Percentiles rank a stretch among this genome's conserved stretches.
Conservation (phyloP, 495 filamentous ascomycete species). For the Tuber brumale region DNA sequence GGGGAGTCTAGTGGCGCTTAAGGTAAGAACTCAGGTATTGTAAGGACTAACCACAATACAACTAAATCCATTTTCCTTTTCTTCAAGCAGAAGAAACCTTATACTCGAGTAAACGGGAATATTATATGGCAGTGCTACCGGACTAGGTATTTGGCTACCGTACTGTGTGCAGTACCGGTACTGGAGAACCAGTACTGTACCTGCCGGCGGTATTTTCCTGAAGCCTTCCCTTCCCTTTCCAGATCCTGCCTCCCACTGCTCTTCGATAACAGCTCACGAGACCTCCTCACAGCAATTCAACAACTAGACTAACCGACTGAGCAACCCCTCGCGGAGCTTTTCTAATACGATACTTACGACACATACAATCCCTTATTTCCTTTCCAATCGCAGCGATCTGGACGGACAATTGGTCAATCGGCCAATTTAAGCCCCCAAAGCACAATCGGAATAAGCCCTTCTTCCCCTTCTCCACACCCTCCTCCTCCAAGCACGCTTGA, state of each 20-base stretch:
- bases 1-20: background rate
- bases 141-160: background rate
- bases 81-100: background rate
- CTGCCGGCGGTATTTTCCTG: background rate
- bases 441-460: background rate
- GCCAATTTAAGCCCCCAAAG: background rate
- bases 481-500: background rate
- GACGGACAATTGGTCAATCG: background rate
- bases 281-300: background rate
- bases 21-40: background rate
- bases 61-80: background rate
- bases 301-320: background rate
- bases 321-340: background rate
- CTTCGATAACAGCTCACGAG: background rate
- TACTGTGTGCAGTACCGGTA: background rate
- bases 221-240: background rate
- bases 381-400: background rate
- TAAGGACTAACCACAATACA: background rate
- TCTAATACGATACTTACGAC: background rate
- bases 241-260: background rate
- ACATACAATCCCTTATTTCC: background rate
- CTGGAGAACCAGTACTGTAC: background rate
- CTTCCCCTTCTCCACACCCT: background rate
- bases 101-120: background rate
- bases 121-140: background rate